These are phyloP conservation scores for Phytophthora europaea DNA, from an alignment of 352 stramenopile species.

Conservation along the genomic window DNA sequence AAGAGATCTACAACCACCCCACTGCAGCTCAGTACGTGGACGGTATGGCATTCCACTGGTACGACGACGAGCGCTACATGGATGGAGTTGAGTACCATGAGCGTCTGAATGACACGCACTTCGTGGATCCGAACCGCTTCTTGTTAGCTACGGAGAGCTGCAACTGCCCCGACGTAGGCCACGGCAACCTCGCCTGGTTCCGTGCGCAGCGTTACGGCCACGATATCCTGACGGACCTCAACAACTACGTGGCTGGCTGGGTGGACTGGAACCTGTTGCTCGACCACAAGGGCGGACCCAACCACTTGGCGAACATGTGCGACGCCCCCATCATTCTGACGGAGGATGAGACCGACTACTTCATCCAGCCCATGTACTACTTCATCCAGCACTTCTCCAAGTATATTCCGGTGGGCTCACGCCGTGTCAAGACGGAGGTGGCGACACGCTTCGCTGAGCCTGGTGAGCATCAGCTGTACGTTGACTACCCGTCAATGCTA, in stretches of 20 bases:
- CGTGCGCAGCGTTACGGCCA: constrained; percentile 89
- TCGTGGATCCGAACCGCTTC: constrained; percentile 70
- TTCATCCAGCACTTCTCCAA: constrained; percentile 92
- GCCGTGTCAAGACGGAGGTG: constrained; percentile 62
- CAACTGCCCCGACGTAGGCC: constrained; percentile 79
- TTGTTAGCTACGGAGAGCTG: constrained; percentile 82
- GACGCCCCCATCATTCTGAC: constrained; percentile 85
- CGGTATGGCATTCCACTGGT: constrained; percentile 95
- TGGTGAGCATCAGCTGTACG: constrained; percentile 63
- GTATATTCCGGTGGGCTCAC: constrained; percentile 78
- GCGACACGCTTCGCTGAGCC: constrained; percentile 55
- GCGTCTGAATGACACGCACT: constrained; percentile 84
- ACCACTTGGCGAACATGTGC: constrained; percentile 86
- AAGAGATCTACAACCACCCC: constrained; percentile 73
- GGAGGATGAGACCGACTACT: constrained; percentile 65
- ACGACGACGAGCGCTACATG: constrained; percentile 69
- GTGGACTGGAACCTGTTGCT: constrained; percentile 95
- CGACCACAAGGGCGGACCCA: constrained; percentile 89
- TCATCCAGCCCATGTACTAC: constrained; percentile 90
- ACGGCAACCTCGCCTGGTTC: constrained; percentile 79
- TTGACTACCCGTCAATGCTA: constrained; percentile 59
- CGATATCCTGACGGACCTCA: constrained; percentile 93
- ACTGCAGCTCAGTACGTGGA: constrained; percentile 83
- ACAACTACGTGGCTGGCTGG: constrained; percentile 90
- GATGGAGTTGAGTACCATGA: constrained; percentile 84